phyloP scores from a whole-genome alignment of 805 yeast species.

The Saccharomycopsis capsularis region DNA sequence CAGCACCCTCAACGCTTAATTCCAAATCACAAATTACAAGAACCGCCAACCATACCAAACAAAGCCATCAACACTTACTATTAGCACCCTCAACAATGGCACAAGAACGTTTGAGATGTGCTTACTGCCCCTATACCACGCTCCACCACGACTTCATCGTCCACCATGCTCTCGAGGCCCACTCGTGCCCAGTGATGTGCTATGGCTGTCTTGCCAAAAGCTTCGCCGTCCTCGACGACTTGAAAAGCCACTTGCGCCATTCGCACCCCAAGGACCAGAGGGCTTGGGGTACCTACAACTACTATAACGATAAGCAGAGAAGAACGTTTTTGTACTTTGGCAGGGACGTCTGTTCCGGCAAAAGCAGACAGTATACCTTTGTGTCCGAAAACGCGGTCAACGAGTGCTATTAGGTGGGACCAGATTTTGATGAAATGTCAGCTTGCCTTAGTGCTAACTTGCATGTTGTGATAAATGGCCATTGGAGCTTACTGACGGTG shows the following conservation, averaged over 20 bases:
- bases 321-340: slow-evolving; percentile 14
- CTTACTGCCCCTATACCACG: slow-evolving; percentile 11
- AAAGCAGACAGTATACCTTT: slow-evolving; percentile 8
- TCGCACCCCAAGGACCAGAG: slow-evolving; percentile 10
- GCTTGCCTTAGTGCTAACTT: too few relatives aligned
- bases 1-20: too few relatives aligned
- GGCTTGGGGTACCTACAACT: slow-evolving; percentile 16
- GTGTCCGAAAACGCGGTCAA: slow-evolving; percentile 12
- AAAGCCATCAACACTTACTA: too few relatives aligned
- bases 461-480: too few relatives aligned
- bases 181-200: slow-evolving; percentile 6
- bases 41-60: too few relatives aligned
- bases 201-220: slow-evolving; percentile 12
- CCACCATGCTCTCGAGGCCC: slow-evolving; percentile 7
- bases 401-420: not conserved
- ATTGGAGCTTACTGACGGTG: too few relatives aligned
- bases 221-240: slow-evolving; percentile 5
- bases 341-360: slow-evolving; percentile 5
- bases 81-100: not conserved
- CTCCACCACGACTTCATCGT: slow-evolving; percentile 10
- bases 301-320: slow-evolving; percentile 1
- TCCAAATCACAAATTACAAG: too few relatives aligned
- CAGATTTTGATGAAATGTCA: too few relatives aligned
- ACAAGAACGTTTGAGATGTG: slow-evolving; percentile 9
- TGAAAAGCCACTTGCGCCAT: slow-evolving; percentile 3